A percentile compares a stretch with the other conserved stretches of the same genome.
These are phyloP conservation scores for Mrakiaceae sp. DNA, from an alignment of 1,284 basidiomycete genomes.

Conservation along the genomic window DNA sequence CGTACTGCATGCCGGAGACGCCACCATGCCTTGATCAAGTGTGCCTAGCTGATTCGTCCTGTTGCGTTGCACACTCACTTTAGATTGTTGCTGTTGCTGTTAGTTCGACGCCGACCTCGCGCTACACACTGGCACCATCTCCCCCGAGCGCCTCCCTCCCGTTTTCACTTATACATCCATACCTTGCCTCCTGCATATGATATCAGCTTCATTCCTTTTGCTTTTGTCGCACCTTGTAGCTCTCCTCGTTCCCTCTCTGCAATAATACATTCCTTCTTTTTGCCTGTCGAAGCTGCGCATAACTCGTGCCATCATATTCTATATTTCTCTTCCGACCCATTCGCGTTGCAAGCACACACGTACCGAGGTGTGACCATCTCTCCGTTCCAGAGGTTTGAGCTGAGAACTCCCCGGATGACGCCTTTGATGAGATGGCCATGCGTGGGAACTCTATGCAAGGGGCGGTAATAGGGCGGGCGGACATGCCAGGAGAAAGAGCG, in stretches of 20 bases:
- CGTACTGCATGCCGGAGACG: neutral
- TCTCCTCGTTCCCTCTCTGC: neutral
- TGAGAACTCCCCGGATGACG: no score
- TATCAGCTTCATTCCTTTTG: no score
- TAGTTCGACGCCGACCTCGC: neutral
- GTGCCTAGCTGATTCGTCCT: neutral
- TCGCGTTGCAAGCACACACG: neutral
- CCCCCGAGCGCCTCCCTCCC: no score
- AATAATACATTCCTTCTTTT: neutral
- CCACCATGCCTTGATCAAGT: no score
- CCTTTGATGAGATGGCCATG: neutral
- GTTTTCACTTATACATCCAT: no score
- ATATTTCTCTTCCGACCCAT: neutral
- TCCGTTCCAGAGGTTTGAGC: no score
- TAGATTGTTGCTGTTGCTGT: slow-evolving; percentile 7
- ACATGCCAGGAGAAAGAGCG: neutral
- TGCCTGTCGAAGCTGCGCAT: neutral
- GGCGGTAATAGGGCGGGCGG: no score
- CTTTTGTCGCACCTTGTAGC: no score
- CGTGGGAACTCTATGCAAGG: no score
- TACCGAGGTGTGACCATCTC: neutral
- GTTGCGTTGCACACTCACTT: neutral
- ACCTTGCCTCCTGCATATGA: no score
- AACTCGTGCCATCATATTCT: no score
- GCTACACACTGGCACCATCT: no score